phyloP scores from a whole-genome alignment of 2,329 filamentous ascomycete species.

The Nigrospora sphaerica region DNA sequence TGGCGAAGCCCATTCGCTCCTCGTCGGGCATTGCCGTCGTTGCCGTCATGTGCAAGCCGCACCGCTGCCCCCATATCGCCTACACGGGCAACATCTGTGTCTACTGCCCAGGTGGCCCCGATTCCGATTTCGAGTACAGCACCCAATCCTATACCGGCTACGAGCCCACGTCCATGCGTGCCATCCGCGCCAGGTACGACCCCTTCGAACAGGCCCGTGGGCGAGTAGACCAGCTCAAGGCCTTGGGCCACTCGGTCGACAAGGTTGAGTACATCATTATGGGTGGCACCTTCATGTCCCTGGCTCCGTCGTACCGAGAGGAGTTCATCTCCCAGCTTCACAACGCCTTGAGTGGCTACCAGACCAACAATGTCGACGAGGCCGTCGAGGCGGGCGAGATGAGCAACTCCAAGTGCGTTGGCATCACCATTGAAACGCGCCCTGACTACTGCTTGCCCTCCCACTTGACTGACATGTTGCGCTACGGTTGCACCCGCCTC shows the following conservation, averaged over 20 bases:
- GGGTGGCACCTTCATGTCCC: constrained; percentile 98
- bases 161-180: constrained; percentile 96
- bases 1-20: constrained; percentile 93
- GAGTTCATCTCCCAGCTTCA: constrained; percentile 93
- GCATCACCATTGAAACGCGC: constrained; percentile 95
- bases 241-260: constrained; percentile 91
- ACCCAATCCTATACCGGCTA: constrained; percentile 99
- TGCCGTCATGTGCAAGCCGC: constrained; percentile 99
- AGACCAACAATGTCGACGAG: constrained; percentile 90
- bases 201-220: constrained; percentile 96
- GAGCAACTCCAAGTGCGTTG: constrained; percentile 96
- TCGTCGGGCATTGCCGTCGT: constrained; percentile 97
- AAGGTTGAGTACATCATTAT: constrained; percentile 99
- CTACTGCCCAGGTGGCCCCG: constrained; percentile 94
- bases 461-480: constrained; percentile 91
- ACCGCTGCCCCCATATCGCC: constrained; percentile 93
- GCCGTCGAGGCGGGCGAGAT: constrained; percentile 90
- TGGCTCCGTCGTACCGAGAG: constrained; percentile 82
- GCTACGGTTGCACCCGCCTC: constrained; percentile 93
- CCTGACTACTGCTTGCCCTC: constrained; percentile 95
- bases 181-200: constrained; percentile 93
- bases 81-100: constrained; percentile 99
- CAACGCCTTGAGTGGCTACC: constrained; percentile 93
- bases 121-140: constrained; percentile 98
- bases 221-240: constrained; percentile 92